These are phyloP conservation scores for Canna indica DNA, from an alignment of 176 grass and related monocot species.

Conservation along the genomic window DNA sequence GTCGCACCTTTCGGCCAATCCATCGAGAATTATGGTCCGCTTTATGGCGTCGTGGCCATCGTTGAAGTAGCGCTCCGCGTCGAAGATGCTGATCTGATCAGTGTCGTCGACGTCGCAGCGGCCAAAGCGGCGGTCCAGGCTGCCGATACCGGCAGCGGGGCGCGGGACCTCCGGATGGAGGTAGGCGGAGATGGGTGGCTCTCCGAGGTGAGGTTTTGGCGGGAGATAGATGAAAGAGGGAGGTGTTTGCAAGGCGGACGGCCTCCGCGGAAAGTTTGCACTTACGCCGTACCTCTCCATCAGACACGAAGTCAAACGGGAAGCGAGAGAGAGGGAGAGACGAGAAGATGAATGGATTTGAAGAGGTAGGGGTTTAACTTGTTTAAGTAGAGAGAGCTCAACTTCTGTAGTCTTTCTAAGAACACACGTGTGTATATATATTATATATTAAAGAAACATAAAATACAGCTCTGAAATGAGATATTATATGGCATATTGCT, in stretches of 20 bases:
- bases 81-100: slow-evolving; percentile 42
- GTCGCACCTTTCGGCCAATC: slow-evolving; percentile 12
- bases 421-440: not conserved
- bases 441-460: too few relatives aligned
- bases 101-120: slow-evolving; percentile 18
- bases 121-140: slow-evolving; percentile 3
- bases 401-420: not conserved
- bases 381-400: slow-evolving; percentile 4
- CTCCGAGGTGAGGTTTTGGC: slow-evolving; percentile 15
- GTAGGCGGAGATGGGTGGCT: slow-evolving; percentile 6
- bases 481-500: too few relatives aligned
- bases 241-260: not conserved
- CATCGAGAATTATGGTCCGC: not conserved
- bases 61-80: slow-evolving; percentile 33
- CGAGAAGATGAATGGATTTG: not conserved
- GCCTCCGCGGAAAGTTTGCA: not conserved
- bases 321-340: too few relatives aligned
- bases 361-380: too few relatives aligned
- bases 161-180: slow-evolving; percentile 6
- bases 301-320: not conserved
- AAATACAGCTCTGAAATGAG: too few relatives aligned
- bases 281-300: not conserved
- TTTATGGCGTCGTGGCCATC: slow-evolving; percentile 9
- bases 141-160: not conserved
- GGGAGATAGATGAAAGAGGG: slow-evolving; percentile 11